Base-by-base conservation (phyloP, 78 protist genomes). In the Dictyostelium capitatum region DNA sequence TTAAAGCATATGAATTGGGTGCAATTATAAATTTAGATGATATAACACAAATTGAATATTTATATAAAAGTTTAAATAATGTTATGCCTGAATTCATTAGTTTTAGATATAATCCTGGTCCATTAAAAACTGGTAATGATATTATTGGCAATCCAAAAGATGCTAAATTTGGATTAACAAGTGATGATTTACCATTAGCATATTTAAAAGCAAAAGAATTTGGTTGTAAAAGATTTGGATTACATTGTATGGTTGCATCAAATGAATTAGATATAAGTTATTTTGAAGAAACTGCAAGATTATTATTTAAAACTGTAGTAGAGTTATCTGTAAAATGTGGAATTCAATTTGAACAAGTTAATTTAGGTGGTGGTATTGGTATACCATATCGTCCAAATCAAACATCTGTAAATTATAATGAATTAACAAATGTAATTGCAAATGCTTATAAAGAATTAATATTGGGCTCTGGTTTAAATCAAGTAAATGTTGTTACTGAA, bases 361-460 rank as follows among this genome's bases (percentile, higher is more conserved):
- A 87, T 37, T 57, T 87, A 10, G 93, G 93, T 65, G 93, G 93
- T 64, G 93, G 93, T n/a, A 64, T 87, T 15, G 93, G 93, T 51
- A 87, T 87, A 17, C 93, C 93, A 17, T 87, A 87, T 87, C 74
- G 79, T 37, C 79, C 75, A 48, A 77, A 50, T 54, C 93, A 87
- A 64, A 28, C 4, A 0, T 28, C 85, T 4, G 79, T 87, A 2
- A 79, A 87, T 25, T 87, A 47, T 43, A 6, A 15, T 3, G 7
- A n/a, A 65, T 56, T 87, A 6, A 32, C 84, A 12, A 25, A 14
- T 28, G 8, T 12, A 32, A 78, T 87, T 51, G 19, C 25, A 56
- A 19, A 50, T 9, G 75, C 81, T 17, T 87, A 59, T 30, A 20
- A 74, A 15, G 43, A 59, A 4, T 62, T 77, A 3, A 78, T 87